Conservation (phyloP, 352 stramenopile genomes). For the Paralagenidium karlingii region DNA sequence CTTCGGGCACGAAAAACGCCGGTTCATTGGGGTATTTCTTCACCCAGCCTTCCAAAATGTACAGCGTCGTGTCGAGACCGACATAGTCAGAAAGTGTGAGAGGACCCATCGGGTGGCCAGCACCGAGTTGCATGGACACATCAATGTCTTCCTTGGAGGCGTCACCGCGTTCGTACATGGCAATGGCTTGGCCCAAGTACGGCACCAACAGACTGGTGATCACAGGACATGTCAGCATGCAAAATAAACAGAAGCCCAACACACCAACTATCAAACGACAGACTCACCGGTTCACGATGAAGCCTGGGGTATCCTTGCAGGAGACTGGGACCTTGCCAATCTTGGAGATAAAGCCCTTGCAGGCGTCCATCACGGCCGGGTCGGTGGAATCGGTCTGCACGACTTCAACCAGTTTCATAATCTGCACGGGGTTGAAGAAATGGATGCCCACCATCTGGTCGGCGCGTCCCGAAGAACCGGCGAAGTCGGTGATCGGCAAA, state of each 20-base stretch:
- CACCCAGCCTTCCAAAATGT: constrained; percentile 93
- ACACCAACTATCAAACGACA: constrained; percentile 75
- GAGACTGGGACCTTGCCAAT: constrained; percentile 92
- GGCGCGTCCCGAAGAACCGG: constrained; percentile 81
- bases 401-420: constrained; percentile 96
- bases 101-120: constrained; percentile 96
- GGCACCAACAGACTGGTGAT: constrained; percentile 64
- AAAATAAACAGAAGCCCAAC: constrained; percentile 3
- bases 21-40: constrained; percentile 92
- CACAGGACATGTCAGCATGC: no score
- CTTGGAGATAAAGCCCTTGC: constrained; percentile 82
- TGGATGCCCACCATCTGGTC: constrained; percentile 94
- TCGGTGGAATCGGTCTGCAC: constrained; percentile 91
- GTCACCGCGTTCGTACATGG: constrained; percentile 91
- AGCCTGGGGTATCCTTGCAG: constrained; percentile 94
- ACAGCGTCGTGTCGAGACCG: constrained; percentile 93
- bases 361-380: constrained; percentile 82
- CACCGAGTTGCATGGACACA: constrained; percentile 93
- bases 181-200: constrained; percentile 80
- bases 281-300: constrained; percentile 98
- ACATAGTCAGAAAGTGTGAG: constrained; percentile 93
- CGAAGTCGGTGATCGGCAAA: constrained; percentile 91
- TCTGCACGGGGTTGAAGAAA: constrained; percentile 96
- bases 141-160: constrained; percentile 95
- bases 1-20: constrained; percentile 91